These are phyloP conservation scores for Pezicula neosporulosa DNA, from an alignment of 2,329 filamentous ascomycete species.

Conservation along the genomic window DNA sequence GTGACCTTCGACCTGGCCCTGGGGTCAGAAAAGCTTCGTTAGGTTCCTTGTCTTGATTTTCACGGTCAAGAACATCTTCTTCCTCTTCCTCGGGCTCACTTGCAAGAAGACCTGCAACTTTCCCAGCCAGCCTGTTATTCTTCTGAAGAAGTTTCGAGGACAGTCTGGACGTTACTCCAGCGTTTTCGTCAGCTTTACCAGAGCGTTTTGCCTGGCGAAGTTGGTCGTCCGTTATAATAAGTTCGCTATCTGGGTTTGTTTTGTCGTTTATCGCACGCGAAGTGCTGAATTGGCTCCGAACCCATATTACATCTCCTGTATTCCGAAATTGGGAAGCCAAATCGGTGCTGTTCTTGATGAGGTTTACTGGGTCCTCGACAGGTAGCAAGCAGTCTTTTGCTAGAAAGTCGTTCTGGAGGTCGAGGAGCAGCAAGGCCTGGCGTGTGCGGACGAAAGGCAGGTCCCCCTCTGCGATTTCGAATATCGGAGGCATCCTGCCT, in stretches of 20 bases:
- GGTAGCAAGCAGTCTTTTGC: constrained; percentile 63
- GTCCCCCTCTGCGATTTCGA: constrained; percentile 52
- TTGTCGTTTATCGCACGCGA: constrained; percentile 52
- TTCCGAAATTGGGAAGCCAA: constrained; percentile 72
- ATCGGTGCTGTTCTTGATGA: constrained; percentile 62
- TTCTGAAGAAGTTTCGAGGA: constrained; percentile 11
- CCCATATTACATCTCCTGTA: constrained; percentile 76
- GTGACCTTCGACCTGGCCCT: constrained; percentile 20
- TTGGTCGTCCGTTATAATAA: constrained; percentile 27
- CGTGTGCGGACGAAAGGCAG: constrained; percentile 56
- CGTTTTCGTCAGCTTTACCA: not conserved
- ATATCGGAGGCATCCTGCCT: constrained; percentile 35
- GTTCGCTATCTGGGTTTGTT: constrained; percentile 28
- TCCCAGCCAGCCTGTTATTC: constrained; percentile 9
- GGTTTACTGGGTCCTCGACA: constrained; percentile 59
- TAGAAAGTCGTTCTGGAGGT: constrained; percentile 89
- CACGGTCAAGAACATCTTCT: constrained; percentile 2
- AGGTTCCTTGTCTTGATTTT: constrained; percentile 10
- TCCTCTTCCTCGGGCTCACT: constrained; percentile 10
- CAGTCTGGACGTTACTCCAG: constrained; percentile 2
- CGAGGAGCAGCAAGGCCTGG: constrained; percentile 75
- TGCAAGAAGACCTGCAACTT: not conserved
- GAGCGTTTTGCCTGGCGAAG: constrained; percentile 3
- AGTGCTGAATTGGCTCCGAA: constrained; percentile 71
- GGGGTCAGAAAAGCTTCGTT: constrained; percentile 25